Base-by-base conservation (phyloP, 1,139 yeast species). In the Blastobotrys proliferans region DNA sequence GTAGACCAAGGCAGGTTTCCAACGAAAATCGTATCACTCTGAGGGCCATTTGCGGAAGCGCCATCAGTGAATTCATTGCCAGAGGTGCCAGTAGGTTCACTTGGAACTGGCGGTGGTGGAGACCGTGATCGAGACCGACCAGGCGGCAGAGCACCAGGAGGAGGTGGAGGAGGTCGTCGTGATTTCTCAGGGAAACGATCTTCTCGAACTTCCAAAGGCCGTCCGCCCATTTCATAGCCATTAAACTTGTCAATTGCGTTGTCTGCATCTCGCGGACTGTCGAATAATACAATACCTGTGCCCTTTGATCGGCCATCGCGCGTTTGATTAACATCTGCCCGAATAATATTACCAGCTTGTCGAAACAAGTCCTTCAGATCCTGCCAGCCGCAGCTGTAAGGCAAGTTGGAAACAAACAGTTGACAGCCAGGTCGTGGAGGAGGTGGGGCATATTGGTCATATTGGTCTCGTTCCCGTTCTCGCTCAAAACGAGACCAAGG, bases 191-290 rank as follows among this genome's bases (percentile, higher is more conserved):
- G 72, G 45, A 49, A 59, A n/a, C 56, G 52, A 40, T 61, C 64
- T 40, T 57, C 60, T 19, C 64, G 57, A 61, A 90, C 97, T 62
- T 72, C 92, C 48, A 90, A 86, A 67, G 82, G 88, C 64, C 83
- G 84, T 61, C 90, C 95, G 66, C 85, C 84, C 74, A 87, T 80
- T 61, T 85, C 79, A 90, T 84, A 85, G 69, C 96, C 95, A 70
- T 88, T 86, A 63, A 87, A 90, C 63, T 81, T 83, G 67, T 82
- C 92, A 64, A 88, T 84, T 53, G 97, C 97, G 60, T 85, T 88
- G 50, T 73, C 72, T 49, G 97, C 97, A 58, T 94, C 87, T 63
- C 83, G 90, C 49, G 54, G 83, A 50, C 82, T 79, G 65, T 86
- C 95, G 68, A 83, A 88, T 65, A 85, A 90, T 53, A 90, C 96